These are phyloP conservation scores for Penicillium sp. DNA, from an alignment of 2,329 filamentous ascomycete genomes.

Conservation along the genomic window DNA sequence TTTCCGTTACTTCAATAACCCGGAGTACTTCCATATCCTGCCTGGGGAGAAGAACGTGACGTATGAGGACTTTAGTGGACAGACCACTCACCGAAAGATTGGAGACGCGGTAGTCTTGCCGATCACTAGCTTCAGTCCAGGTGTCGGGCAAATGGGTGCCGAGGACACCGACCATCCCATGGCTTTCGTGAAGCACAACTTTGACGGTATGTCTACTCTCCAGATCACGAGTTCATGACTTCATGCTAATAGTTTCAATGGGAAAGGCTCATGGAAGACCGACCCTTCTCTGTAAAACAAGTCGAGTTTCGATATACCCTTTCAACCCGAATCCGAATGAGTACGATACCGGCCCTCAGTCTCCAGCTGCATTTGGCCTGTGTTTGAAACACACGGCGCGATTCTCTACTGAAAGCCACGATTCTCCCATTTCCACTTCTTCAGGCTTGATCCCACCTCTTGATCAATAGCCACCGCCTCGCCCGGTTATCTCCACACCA, in stretches of 20 bases:
- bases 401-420: neutral
- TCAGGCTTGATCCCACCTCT: too few relatives aligned
- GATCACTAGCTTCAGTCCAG: slow-evolving; percentile 96
- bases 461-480: neutral
- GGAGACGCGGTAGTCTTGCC: slow-evolving; percentile 92
- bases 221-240: neutral
- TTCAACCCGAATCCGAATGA: neutral
- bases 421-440: neutral
- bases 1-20: slow-evolving; percentile 92
- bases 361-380: neutral
- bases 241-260: slow-evolving; percentile 9
- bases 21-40: slow-evolving; percentile 80
- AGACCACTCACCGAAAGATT: slow-evolving; percentile 78
- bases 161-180: slow-evolving; percentile 86
- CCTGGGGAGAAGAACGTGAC: slow-evolving; percentile 70
- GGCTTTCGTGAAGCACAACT: slow-evolving; percentile 97
- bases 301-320: neutral
- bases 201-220: slow-evolving; percentile 67
- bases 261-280: slow-evolving; percentile 42
- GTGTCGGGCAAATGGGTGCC: slow-evolving; percentile 89
- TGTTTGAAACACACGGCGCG: neutral
- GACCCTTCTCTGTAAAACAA: slow-evolving; percentile 34
- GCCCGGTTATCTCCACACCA: neutral
- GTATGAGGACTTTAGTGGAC: slow-evolving; percentile 86
- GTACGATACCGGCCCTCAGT: too few relatives aligned